phyloP scores from a whole-genome alignment of 108 stramenopile species.

The Seminavis robusta region DNA sequence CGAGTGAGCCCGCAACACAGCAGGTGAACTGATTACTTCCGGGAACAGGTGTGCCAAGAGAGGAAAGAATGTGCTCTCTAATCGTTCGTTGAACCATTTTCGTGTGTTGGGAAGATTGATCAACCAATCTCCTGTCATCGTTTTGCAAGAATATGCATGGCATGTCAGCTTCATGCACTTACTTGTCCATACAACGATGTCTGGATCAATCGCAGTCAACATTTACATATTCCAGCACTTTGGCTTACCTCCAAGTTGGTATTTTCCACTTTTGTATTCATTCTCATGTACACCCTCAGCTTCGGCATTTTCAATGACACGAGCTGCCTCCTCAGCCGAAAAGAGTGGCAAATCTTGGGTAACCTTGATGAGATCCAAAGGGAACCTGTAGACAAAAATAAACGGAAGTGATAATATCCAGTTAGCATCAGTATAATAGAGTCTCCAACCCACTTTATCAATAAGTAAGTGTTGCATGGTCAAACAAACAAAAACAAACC shows the following conservation, averaged over 20 bases:
- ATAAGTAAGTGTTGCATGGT: too few relatives aligned
- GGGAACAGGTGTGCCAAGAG: constrained; percentile 45
- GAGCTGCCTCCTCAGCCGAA: constrained; percentile 32
- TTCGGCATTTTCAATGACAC: constrained; percentile 36
- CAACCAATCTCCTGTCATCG: constrained; percentile 71
- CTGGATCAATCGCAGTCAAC: too few relatives aligned
- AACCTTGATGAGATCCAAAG: constrained; percentile 60
- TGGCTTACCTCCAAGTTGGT: constrained; percentile 58
- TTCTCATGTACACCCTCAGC: constrained; percentile 50
- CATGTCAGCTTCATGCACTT: too few relatives aligned
- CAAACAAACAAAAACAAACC: too few relatives aligned
- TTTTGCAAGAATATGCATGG: too few relatives aligned
- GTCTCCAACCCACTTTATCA: too few relatives aligned
- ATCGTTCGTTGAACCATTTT: constrained; percentile 45
- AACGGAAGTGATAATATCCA: too few relatives aligned
- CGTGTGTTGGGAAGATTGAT: constrained; percentile 48
- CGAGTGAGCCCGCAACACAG: constrained; percentile 52
- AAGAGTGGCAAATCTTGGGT: constrained; percentile 44
- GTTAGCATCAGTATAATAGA: too few relatives aligned
- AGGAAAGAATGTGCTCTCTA: constrained; percentile 44
- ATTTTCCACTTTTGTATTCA: constrained; percentile 63
- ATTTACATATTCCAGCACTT: too few relatives aligned
- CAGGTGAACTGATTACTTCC: constrained; percentile 41
- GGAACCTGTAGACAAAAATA: constrained; percentile 45
- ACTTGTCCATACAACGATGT: too few relatives aligned